Conservation (phyloP, 2,329 filamentous ascomycete species). For the Ploettnerulaceae sp. region DNA sequence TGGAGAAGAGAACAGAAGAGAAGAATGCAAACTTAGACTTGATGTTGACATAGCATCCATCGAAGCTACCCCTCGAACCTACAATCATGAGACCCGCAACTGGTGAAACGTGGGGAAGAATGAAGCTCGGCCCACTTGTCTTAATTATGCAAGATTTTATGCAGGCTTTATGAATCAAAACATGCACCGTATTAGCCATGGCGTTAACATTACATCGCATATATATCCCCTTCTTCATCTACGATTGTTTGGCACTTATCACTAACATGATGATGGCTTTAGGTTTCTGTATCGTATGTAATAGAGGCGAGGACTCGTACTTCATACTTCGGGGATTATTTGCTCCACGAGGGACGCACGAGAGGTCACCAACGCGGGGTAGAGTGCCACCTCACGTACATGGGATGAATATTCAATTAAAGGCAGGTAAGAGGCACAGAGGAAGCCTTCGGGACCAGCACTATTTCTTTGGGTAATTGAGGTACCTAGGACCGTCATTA, state of each 20-base stretch:
- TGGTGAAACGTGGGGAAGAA: slow-evolving; percentile 18
- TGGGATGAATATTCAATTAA: background rate
- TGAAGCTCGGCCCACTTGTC: slow-evolving; percentile 2
- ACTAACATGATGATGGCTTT: too few relatives aligned
- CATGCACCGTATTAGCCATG: too few relatives aligned
- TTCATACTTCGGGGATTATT: background rate
- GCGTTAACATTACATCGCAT: too few relatives aligned
- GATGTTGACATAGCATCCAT: background rate
- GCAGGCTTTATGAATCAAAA: slow-evolving; percentile 10
- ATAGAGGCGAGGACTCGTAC: background rate
- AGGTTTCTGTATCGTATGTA: too few relatives aligned
- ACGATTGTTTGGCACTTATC: too few relatives aligned
- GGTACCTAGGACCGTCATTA: too few relatives aligned
- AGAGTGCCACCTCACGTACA: background rate
- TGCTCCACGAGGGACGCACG: slow-evolving; percentile 1
- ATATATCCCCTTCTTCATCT: too few relatives aligned
- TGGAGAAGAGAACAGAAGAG: background rate
- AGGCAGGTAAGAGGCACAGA: too few relatives aligned
- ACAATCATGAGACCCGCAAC: slow-evolving; percentile 16
- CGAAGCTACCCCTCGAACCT: slow-evolving; percentile 1
- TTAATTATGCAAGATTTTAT: too few relatives aligned
- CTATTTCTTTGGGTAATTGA: too few relatives aligned
- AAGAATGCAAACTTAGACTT: background rate
- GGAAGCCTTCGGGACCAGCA: too few relatives aligned
- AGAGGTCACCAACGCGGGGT: slow-evolving; percentile 1